These are phyloP conservation scores for Cordyceps fumosorosea DNA, from an alignment of 2,329 filamentous ascomycete species.

Conservation along the genomic window DNA sequence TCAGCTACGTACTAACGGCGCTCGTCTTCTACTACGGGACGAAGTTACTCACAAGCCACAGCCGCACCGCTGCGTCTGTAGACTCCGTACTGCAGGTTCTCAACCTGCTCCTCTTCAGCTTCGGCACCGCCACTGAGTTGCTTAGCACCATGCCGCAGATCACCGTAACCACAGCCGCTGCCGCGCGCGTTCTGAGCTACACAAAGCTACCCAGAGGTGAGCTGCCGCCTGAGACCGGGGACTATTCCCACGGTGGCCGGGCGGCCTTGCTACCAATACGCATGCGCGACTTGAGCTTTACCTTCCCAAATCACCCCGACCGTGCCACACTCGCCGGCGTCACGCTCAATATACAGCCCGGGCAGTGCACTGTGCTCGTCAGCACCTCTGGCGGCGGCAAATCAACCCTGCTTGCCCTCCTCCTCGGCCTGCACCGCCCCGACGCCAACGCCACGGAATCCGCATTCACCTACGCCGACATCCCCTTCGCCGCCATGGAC, in stretches of 20 bases:
- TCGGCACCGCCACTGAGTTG: conserved; percentile 64
- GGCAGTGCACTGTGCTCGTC: conserved; percentile 69
- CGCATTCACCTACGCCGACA: conserved; percentile 51
- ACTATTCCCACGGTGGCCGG: conserved; percentile 16
- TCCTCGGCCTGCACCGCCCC: conserved; percentile 61
- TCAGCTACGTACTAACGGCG: conserved; percentile 65
- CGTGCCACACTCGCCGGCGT: conserved; percentile 55
- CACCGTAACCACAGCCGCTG: conserved; percentile 64
- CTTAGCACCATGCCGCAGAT: conserved; percentile 75
- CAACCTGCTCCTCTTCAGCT: conserved; percentile 76
- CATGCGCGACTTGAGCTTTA: conserved; percentile 54
- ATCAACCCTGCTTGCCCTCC: conserved; percentile 69
- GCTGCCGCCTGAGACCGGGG: background rate
- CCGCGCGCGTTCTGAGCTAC: conserved; percentile 64
- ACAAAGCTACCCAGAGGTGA: conserved; percentile 47
- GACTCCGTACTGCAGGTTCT: conserved; percentile 65
- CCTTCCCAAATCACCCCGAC: conserved; percentile 50
- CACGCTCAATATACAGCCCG: conserved; percentile 56
- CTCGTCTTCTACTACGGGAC: conserved; percentile 81
- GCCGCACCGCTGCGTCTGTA: conserved; percentile 38
- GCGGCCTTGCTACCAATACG: conserved; percentile 38
- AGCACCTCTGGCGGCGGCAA: conserved; percentile 87
- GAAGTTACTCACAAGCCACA: conserved; percentile 44
- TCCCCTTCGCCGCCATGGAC: conserved; percentile 53
- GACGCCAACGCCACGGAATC: conserved; percentile 21